Evolutionary conservation across 176 grass and related monocot species (phyloP).

Genomic region (Themeda triandra): DNA sequence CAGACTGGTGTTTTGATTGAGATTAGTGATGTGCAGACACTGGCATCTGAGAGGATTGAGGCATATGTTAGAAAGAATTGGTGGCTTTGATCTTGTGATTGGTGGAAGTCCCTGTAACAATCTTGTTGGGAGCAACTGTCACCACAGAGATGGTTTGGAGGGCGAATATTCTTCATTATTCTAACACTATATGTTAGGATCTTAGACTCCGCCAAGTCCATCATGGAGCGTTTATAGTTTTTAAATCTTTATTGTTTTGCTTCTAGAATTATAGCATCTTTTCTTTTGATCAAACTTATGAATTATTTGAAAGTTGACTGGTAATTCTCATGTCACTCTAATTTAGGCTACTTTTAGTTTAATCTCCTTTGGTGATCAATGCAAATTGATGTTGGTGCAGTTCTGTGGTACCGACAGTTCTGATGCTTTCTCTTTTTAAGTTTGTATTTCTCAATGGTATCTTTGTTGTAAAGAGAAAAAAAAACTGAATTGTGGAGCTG

Average conservation of each 20-base stretch:
- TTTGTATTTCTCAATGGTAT: background rate
- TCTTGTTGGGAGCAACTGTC: constrained; percentile 72
- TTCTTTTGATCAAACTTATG: background rate
- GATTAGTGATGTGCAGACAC: constrained; percentile 50
- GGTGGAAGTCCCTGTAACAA: constrained; percentile 93
- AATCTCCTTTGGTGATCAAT: background rate
- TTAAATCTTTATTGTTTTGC: background rate
- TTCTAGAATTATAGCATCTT: background rate
- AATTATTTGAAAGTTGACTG: background rate
- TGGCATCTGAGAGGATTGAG: constrained; percentile 34
- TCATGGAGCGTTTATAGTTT: constrained; percentile 38
- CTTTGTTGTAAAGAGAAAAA: constrained; percentile 6
- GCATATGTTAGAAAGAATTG: constrained; percentile 33
- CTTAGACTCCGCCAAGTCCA: constrained; percentile 40
- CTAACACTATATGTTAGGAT: constrained; percentile 72
- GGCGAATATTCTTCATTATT: constrained; percentile 78
- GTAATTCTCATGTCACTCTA: background rate
- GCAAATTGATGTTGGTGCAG: background rate
- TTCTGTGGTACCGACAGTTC: background rate
- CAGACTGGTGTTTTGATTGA: constrained; percentile 66
- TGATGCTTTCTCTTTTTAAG: too few relatives aligned
- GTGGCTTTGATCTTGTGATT: constrained; percentile 74
- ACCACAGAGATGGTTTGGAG: constrained; percentile 66
- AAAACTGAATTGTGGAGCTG: constrained; percentile 15
- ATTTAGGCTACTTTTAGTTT: background rate